These are phyloP conservation scores for Naganishia onofrii DNA, from an alignment of 768 basidiomycete genomes.

Conservation along the genomic window DNA sequence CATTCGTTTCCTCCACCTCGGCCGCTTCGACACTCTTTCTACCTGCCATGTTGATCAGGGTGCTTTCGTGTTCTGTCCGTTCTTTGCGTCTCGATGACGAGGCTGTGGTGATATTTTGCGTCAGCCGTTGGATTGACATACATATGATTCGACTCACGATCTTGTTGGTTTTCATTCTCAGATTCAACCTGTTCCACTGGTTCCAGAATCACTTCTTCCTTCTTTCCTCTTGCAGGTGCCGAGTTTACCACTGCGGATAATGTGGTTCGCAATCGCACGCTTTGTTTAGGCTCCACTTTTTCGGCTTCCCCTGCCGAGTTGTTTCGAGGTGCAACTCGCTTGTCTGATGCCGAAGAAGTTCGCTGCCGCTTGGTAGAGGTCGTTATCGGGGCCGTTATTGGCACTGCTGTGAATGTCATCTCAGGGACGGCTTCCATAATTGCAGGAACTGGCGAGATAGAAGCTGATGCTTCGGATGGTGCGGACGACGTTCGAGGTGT, in stretches of 20 bases:
- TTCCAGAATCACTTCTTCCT: not conserved
- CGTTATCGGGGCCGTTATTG: not conserved
- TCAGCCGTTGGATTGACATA: not conserved
- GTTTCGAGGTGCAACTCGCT: not conserved
- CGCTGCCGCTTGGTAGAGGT: not conserved
- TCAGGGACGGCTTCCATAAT: not conserved
- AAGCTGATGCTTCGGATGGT: not conserved
- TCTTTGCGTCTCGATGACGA: not conserved
- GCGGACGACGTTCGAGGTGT: not conserved
- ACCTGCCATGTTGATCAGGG: slow-evolving; percentile 28
- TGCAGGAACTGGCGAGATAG: not conserved
- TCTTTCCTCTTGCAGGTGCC: not conserved
- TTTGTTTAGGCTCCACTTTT: not conserved
- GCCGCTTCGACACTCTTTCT: slow-evolving; percentile 8
- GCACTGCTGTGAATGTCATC: not conserved
- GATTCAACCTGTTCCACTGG: not conserved
- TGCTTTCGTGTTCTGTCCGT: slow-evolving; percentile 24
- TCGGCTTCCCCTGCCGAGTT: not conserved
- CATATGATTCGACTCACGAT: not conserved
- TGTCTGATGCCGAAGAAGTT: too few relatives aligned
- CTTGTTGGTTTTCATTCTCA: not conserved
- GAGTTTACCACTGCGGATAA: not conserved
- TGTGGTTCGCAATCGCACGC: not conserved
- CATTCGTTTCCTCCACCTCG: not conserved
- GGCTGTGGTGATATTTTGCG: not conserved